These are phyloP conservation scores for Boletus sp. DNA, from an alignment of 768 basidiomycete species.

Conservation along the genomic window DNA sequence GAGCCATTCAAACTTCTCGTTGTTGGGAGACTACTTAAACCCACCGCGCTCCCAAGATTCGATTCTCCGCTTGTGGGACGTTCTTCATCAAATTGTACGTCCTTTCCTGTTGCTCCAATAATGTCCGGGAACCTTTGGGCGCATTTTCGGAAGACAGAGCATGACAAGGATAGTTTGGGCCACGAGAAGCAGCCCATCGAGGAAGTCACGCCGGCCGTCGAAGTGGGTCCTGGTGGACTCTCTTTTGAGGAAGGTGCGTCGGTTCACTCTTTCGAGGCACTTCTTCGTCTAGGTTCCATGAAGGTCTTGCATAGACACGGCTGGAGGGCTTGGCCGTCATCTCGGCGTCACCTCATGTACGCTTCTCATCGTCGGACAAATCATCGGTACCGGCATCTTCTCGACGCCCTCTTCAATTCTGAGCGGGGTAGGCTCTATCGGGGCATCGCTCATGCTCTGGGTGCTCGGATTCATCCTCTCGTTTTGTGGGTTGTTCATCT, in stretches of 20 bases:
- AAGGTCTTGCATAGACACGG: conserved; percentile 34
- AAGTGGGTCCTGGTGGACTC: conserved; percentile 41
- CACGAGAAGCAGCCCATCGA: background rate
- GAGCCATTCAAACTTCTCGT: background rate
- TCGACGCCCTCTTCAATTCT: conserved; percentile 60
- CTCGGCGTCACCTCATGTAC: conserved; percentile 55
- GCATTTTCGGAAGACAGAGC: background rate
- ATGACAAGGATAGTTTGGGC: background rate
- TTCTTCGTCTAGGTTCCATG: background rate
- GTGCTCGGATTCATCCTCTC: conserved; percentile 57
- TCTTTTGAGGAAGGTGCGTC: conserved; percentile 47
- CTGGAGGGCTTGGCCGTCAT: conserved; percentile 57
- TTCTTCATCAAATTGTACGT: background rate
- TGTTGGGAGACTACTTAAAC: background rate
- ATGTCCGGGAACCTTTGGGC: conserved; percentile 11
- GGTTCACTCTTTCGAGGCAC: no score
- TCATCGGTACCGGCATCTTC: conserved; percentile 63
- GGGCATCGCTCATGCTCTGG: conserved; percentile 61
- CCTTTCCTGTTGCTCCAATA: background rate
- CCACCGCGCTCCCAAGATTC: background rate
- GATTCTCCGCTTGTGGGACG: no score
- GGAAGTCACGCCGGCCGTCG: conserved; percentile 4
- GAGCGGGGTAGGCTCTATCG: conserved; percentile 52
- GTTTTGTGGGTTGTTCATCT: conserved; percentile 58
- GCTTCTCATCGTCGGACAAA: conserved; percentile 51